Conservation (phyloP, 2,329 filamentous ascomycete species). For the Colletotrichum kahawae region DNA sequence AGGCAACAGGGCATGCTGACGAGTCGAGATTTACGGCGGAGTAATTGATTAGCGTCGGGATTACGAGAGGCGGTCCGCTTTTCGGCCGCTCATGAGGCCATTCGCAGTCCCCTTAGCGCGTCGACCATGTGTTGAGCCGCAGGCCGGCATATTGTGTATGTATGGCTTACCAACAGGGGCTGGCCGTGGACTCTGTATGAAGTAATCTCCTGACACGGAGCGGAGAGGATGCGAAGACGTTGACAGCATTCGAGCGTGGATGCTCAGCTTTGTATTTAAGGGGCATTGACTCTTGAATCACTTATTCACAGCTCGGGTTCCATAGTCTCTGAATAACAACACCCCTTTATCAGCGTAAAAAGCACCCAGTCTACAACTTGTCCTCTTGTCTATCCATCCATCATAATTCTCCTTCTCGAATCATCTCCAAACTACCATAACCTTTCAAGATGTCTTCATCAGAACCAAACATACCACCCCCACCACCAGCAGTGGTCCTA, state of each 20-base stretch:
- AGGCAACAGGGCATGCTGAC: neutral
- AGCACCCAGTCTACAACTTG: neutral
- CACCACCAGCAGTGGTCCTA: neutral
- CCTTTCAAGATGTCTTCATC: neutral
- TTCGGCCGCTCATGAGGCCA: neutral
- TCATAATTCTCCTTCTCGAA: neutral
- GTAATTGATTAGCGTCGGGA: neutral
- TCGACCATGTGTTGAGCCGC: neutral
- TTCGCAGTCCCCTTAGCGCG: neutral
- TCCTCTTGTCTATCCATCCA: neutral
- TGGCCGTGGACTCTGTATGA: neutral
- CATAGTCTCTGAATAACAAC: neutral
- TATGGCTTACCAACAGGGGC: neutral
- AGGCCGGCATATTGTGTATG: neutral
- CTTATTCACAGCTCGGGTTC: neutral
- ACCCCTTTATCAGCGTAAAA: neutral
- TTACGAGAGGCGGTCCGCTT: neutral
- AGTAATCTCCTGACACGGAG: neutral
- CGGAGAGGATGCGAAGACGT: neutral
- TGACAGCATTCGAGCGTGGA: neutral
- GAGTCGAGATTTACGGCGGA: neutral
- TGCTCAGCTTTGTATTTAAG: neutral
- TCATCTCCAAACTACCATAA: neutral
- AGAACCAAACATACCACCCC: neutral
- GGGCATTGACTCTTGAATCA: neutral